Percentiles rank a stretch among this genome's conserved stretches.
Conservation (phyloP, 2,329 filamentous ascomycete species). For the Diaporthe citrichinensis region DNA sequence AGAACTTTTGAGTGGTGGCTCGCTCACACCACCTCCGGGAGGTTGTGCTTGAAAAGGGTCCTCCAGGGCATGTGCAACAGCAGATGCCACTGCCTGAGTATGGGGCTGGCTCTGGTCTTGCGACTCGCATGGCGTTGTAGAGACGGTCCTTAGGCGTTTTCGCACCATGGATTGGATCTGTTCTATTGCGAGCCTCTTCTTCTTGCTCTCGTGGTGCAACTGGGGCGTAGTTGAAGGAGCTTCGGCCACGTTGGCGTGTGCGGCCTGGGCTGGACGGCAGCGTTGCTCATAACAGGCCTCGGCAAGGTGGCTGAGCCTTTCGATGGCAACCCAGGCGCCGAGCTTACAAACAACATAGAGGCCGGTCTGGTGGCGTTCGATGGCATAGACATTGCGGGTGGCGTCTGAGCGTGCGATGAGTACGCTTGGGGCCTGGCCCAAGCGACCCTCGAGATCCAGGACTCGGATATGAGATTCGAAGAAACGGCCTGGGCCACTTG, state of each 20-base stretch:
- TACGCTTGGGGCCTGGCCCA: slow-evolving; percentile 70
- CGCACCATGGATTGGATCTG: slow-evolving; percentile 74
- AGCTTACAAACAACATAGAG: slow-evolving; percentile 79
- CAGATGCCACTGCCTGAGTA: background rate
- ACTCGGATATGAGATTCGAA: slow-evolving; percentile 75
- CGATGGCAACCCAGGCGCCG: slow-evolving; percentile 75
- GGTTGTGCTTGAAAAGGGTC: background rate
- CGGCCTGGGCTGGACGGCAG: slow-evolving; percentile 45
- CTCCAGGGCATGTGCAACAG: slow-evolving; percentile 16
- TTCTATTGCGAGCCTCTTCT: slow-evolving; percentile 72
- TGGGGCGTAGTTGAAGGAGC: slow-evolving; percentile 58
- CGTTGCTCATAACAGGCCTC: slow-evolving; percentile 59
- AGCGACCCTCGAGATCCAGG: slow-evolving; percentile 74
- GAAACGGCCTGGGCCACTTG: slow-evolving; percentile 61
- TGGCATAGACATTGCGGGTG: slow-evolving; percentile 67
- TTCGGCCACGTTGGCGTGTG: slow-evolving; percentile 37
- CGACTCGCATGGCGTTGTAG: slow-evolving; percentile 54
- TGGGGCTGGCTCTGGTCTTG: slow-evolving; percentile 37
- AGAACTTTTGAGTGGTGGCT: slow-evolving; percentile 7
- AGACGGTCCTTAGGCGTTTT: slow-evolving; percentile 62
- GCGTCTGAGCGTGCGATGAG: slow-evolving; percentile 73
- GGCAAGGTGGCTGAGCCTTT: slow-evolving; percentile 64
- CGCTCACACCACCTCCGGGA: background rate
- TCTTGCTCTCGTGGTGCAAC: slow-evolving; percentile 65
- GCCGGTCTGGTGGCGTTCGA: slow-evolving; percentile 74